These are phyloP conservation scores for Rosa lucieae DNA, from an alignment of 306 rosid genomes.

Conservation along the genomic window DNA sequence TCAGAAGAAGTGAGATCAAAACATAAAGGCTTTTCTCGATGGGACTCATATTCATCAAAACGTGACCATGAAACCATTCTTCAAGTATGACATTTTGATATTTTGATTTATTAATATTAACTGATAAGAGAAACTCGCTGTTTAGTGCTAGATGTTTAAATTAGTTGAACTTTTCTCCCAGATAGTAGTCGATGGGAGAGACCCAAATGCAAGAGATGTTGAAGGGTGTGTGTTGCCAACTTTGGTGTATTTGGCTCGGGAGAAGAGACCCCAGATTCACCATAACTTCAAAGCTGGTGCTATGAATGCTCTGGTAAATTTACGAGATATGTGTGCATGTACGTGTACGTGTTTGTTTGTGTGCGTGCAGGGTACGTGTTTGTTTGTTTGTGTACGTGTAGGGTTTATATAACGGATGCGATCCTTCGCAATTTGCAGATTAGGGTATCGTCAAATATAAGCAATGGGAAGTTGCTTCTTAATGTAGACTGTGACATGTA, in stretches of 20 bases:
- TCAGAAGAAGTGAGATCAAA: slow-evolving; percentile 45
- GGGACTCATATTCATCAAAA: slow-evolving; percentile 61
- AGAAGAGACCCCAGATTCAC: slow-evolving; percentile 62
- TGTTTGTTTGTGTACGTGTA: background rate
- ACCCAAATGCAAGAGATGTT: slow-evolving; percentile 48
- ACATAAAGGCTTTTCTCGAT: slow-evolving; percentile 50
- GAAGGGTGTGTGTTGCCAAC: slow-evolving; percentile 55
- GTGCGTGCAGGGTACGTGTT: background rate
- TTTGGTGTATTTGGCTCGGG: slow-evolving; percentile 73
- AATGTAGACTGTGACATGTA: slow-evolving; percentile 88
- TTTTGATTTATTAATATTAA: background rate
- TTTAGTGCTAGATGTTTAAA: background rate
- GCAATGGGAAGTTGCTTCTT: slow-evolving; percentile 59
- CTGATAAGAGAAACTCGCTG: background rate
- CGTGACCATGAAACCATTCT: slow-evolving; percentile 68
- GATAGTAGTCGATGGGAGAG: slow-evolving; percentile 65
- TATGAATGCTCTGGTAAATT: slow-evolving; percentile 71
- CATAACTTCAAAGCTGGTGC: slow-evolving; percentile 91
- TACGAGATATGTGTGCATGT: background rate
- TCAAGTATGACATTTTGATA: slow-evolving; percentile 37
- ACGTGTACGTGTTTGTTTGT: background rate
- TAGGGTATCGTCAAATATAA: slow-evolving; percentile 69
- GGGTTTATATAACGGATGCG: background rate
- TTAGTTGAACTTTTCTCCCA: background rate
- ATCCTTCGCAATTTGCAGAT: slow-evolving; percentile 37